These are phyloP conservation scores for Ceratopteris richardii DNA, from an alignment of 75 land plant genomes.

Conservation along the genomic window DNA sequence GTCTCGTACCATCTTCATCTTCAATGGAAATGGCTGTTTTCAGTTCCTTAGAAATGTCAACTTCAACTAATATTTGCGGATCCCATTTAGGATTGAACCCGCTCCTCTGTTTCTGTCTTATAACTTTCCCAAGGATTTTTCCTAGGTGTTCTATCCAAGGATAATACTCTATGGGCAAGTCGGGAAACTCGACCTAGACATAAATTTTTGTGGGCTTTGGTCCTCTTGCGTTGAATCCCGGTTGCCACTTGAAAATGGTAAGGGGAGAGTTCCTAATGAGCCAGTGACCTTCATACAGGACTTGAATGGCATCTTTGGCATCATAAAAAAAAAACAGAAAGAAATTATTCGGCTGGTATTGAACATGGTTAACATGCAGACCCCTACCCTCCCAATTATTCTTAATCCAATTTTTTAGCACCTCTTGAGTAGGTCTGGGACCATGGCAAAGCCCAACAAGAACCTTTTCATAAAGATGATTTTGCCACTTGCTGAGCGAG, in stretches of 20 bases:
- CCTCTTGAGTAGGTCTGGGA: neutral
- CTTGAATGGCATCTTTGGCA: neutral
- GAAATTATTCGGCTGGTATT: neutral
- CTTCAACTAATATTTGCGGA: neutral
- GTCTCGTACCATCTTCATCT: neutral
- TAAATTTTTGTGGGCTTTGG: neutral
- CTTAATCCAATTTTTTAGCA: neutral
- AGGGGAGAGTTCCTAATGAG: neutral
- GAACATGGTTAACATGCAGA: neutral
- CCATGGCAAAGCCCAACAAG: neutral
- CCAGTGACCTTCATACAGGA: neutral
- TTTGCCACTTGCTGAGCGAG: too few relatives aligned
- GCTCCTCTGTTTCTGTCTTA: neutral
- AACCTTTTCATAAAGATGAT: neutral
- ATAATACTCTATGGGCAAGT: neutral
- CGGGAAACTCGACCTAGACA: neutral
- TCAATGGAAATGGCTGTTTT: neutral
- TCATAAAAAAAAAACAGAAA: neutral
- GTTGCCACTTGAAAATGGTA: neutral
- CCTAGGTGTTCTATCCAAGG: neutral
- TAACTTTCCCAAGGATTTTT: neutral
- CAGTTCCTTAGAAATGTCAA: neutral
- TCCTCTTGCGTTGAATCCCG: neutral
- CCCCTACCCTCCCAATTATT: neutral
- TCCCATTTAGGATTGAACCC: constrained; percentile 1